Base-by-base conservation (phyloP, 2,329 filamentous ascomycete genomes). In the Metarhizium anisopliae region DNA sequence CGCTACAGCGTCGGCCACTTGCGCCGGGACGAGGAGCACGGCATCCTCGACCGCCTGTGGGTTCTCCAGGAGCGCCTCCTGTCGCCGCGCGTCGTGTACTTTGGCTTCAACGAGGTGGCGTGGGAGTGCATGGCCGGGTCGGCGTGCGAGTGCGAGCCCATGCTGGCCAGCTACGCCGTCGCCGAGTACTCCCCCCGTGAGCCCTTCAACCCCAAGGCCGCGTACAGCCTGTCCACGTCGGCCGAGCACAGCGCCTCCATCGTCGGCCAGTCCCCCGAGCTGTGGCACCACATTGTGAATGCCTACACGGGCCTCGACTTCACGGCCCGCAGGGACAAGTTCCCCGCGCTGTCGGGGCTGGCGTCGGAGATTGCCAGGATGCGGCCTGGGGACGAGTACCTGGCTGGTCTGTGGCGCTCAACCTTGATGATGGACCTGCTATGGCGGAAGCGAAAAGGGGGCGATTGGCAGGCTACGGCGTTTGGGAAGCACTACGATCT, bases 251-350 rank as follows among this genome's bases (percentile, higher is more conserved):
- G 13, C 14, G 14, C 38, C 13, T 11, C 14, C 7, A 13, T 20
- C 7, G 7, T 16, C 36, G 35, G 13, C 8, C 50, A 30, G 36
- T 52, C 50, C 13, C 38, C 40, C 20, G 36, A 53, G 13, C 30
- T 43, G 29, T 53, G 51, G 51, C 51, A 53, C 38, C 51, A 36
- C 40, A 53, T 53, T 47, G 40, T 45, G 6, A 53, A 53, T 36
- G 40, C 51, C 51, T 53, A 47, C n/a, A 53, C 51, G 13, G 40
- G 38, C 6, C 51, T 53, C 7, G 25, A 47, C 29, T 47, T 53
- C 40, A 53, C 51, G 6, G 29, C 43, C 51, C 42, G n/a, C 29
- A 30, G 45, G 11, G 30, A 53, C 40, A 47, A 53, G 25, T 53
- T 53, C 25, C 51, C 51, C n/a, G 40, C 51, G 7, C 29, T 53